Evolutionary conservation across 2,329 filamentous ascomycete species (phyloP), one percentile per base, ranked within the genome.

Genomic region (Ploettnerulaceae sp.): DNA sequence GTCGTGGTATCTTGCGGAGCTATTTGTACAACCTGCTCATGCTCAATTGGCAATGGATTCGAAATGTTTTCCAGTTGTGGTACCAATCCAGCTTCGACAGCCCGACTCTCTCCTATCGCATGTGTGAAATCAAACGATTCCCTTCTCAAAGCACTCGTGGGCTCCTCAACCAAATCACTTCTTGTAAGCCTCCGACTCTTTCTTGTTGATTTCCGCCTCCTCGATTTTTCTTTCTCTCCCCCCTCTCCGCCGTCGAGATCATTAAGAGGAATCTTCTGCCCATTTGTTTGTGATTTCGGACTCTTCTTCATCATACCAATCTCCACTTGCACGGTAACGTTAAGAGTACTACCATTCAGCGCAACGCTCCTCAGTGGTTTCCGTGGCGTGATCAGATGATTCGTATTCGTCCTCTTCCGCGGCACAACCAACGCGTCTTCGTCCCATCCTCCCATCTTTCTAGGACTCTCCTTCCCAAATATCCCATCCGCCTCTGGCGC

Each of bases 391-490:
- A 64, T 57, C 38, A 63, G 45, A 51, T 56, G 54, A 51, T 64
- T 58, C 4, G 57, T 45, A 55, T 63, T 64, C 37, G 60, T 64
- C 33, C 62, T 52, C 50, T 64, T 64, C 43, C 59, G 53, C 8
- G 60, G 57, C 17, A 61, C 48, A 24, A 55, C 50, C 39, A 59
- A 51, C n/a, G 55, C 45, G 29, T 53, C 52, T 21, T 49, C 32
- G 34, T 54, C 44, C 14, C 33, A 52, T 22, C 25, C 14, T 17
- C 21, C 20, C n/a, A 33, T 44, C 34, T 46, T 46, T 43, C 28
- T 42, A 17, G 22, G 42, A 14, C 31, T 45, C 12, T 12, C 37
- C 28, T 39, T 11, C 44, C 11, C 45, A 14, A 28, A 8, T 2
- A 12, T 8, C 14, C 29, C 29, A 22, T 47, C 36, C 14, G 9